Conservation (phyloP, 2,329 filamentous ascomycete species). For the Helicocarpus griseus region DNA sequence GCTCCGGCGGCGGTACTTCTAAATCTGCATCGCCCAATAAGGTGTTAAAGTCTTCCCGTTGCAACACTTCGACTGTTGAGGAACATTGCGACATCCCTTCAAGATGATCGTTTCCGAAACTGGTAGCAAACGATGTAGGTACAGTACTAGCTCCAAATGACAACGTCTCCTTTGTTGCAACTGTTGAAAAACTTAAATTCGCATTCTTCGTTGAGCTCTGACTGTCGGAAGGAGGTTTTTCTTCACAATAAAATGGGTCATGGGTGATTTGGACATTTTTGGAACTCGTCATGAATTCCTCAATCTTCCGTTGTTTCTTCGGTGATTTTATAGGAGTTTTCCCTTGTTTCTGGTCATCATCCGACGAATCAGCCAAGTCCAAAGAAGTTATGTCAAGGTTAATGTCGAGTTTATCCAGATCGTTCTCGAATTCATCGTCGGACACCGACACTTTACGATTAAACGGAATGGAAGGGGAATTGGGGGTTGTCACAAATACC, state of each 20-base stretch:
- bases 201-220: neutral
- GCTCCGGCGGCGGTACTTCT: neutral
- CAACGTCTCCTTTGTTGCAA: neutral
- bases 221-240: neutral
- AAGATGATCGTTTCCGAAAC: neutral
- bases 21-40: neutral
- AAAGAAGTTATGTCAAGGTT: slow-evolving; percentile 5
- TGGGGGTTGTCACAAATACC: slow-evolving; percentile 21
- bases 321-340: neutral
- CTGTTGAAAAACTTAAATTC: slow-evolving; percentile 7
- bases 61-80: neutral
- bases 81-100: slow-evolving; percentile 4
- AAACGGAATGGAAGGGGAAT: slow-evolving; percentile 11
- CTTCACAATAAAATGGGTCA: neutral
- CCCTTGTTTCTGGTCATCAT: slow-evolving; percentile 12
- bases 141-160: slow-evolving; percentile 4
- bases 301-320: slow-evolving; percentile 6
- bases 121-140: slow-evolving; percentile 8
- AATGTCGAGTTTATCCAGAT: slow-evolving; percentile 12
- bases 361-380: slow-evolving; percentile 13
- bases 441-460: slow-evolving; percentile 4
- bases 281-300: neutral
- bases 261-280: neutral
- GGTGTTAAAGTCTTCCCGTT: neutral
- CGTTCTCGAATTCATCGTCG: slow-evolving; percentile 14